Evolutionary conservation across 1,284 basidiomycete species (phyloP).

Genomic region (Heterobasidion parviporum): DNA sequence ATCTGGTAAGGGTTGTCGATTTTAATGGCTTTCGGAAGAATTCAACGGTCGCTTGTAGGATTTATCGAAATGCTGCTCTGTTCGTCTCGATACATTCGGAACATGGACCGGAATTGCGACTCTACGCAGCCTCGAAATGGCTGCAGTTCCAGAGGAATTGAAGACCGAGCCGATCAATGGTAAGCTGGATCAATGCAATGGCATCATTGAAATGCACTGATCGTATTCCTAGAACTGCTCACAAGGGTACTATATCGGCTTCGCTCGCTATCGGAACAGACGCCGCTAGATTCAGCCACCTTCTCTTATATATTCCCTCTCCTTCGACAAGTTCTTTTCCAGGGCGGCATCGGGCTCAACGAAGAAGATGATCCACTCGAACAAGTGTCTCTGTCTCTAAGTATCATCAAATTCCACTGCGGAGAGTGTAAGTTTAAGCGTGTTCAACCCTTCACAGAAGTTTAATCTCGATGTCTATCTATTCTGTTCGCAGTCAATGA

Average conservation of each 20-base stretch:
- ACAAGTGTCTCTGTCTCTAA: slow-evolving; percentile 80
- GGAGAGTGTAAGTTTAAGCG: slow-evolving; percentile 63
- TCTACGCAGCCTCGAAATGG: slow-evolving; percentile 60
- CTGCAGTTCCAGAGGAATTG: slow-evolving; percentile 66
- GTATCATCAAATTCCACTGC: slow-evolving; percentile 82
- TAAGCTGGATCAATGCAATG: slow-evolving; percentile 25
- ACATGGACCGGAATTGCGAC: slow-evolving; percentile 77
- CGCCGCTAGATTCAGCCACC: slow-evolving; percentile 78
- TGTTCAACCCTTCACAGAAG: not conserved
- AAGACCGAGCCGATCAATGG: slow-evolving; percentile 64
- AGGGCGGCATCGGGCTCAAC: slow-evolving; percentile 56
- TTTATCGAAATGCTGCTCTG: slow-evolving; percentile 60
- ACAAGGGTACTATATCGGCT: slow-evolving; percentile 85
- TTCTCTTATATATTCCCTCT: slow-evolving; percentile 82
- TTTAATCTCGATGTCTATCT: not conserved
- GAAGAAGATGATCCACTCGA: slow-evolving; percentile 79
- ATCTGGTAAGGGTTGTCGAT: slow-evolving; percentile 47
- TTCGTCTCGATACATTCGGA: slow-evolving; percentile 59
- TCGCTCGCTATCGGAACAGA: slow-evolving; percentile 75
- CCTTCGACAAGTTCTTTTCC: slow-evolving; percentile 60
- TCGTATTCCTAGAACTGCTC: slow-evolving; percentile 35
- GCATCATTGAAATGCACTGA: not conserved
- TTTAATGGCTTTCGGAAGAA: not conserved
- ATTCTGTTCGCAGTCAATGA: slow-evolving; percentile 44
- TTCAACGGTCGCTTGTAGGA: slow-evolving; percentile 28